These are phyloP conservation scores for Eucalyptus coolabah DNA, from an alignment of 345 rosid genomes.

Conservation along the genomic window DNA sequence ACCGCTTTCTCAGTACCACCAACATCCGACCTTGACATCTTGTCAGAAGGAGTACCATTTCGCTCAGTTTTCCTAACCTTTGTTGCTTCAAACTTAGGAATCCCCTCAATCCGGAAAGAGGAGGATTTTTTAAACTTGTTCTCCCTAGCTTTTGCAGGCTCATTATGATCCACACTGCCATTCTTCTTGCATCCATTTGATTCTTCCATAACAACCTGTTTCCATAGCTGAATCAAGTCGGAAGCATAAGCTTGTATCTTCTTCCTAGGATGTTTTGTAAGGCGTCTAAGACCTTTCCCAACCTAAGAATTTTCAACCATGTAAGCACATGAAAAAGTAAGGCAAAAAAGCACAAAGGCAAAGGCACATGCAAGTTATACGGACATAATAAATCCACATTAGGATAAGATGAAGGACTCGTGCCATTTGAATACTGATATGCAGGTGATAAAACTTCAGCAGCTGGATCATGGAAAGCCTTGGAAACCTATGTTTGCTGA, in stretches of 20 bases:
- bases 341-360: background rate
- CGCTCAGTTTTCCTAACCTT: background rate
- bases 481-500: background rate
- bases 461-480: background rate
- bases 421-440: background rate
- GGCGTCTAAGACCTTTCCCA: slow-evolving; percentile 26
- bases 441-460: background rate
- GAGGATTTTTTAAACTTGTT: background rate
- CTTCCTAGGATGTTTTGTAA: slow-evolving; percentile 37
- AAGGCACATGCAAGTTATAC: background rate
- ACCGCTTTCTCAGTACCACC: background rate
- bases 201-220: slow-evolving; percentile 27
- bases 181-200: slow-evolving; percentile 9
- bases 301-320: slow-evolving; percentile 6
- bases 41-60: background rate
- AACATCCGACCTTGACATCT: background rate
- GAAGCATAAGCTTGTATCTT: slow-evolving; percentile 16
- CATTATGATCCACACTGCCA: background rate
- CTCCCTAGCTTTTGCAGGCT: background rate
- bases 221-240: slow-evolving; percentile 26
- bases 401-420: background rate
- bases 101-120: background rate
- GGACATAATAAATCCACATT: background rate
- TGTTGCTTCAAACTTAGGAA: background rate
- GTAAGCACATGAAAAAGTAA: background rate